Conservation (phyloP, 345 rosid species). For the Eutrema yunnanense region DNA sequence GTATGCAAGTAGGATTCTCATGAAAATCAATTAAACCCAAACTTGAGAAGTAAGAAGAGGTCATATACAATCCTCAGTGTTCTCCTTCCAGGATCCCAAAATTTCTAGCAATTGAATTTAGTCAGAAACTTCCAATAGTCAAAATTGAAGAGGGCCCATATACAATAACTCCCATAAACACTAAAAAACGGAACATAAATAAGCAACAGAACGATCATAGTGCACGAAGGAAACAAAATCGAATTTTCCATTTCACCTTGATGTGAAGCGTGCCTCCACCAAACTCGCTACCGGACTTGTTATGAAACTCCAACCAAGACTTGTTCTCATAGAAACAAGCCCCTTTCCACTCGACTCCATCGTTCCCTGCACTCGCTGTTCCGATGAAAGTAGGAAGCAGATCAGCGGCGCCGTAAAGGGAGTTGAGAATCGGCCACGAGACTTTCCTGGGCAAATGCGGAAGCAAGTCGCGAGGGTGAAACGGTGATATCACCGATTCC, state of each 20-base stretch:
- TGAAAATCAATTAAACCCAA: neutral
- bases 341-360: conserved; percentile 68
- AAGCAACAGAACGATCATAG: neutral
- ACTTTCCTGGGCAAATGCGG: conserved; percentile 70
- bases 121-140: neutral
- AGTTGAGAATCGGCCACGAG: conserved; percentile 78
- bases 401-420: conserved; percentile 59
- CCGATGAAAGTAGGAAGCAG: conserved; percentile 87
- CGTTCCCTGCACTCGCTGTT: conserved; percentile 39
- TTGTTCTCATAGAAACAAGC: conserved; percentile 72
- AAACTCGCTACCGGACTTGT: no score
- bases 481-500: conserved; percentile 33
- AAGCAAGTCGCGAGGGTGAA: conserved; percentile 67
- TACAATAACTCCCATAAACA: neutral
- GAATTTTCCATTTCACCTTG: conserved; percentile 28
- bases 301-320: conserved; percentile 88
- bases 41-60: neutral
- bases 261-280: conserved; percentile 94
- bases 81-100: neutral
- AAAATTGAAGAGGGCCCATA: conserved; percentile 13
- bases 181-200: neutral
- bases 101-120: neutral
- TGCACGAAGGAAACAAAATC: neutral
- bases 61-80: neutral
- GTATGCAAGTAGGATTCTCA: neutral